Evolutionary conservation across 2,329 filamentous ascomycete species (phyloP).

Genomic region (Diplodia sapinea): DNA sequence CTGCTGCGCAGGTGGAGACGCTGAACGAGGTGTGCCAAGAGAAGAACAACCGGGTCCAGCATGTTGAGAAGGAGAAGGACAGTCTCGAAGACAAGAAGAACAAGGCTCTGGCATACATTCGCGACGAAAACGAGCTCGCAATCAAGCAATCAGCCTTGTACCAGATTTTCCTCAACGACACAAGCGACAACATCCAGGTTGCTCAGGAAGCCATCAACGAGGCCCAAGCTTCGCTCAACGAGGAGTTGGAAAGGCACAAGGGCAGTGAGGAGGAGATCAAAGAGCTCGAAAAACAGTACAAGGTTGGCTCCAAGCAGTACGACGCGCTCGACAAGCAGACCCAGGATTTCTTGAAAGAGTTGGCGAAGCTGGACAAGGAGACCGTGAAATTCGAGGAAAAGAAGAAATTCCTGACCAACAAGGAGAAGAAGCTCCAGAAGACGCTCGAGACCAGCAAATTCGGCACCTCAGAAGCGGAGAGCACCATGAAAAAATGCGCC

Average conservation of each 20-base stretch:
- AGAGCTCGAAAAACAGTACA: constrained; percentile 82
- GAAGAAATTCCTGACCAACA: constrained; percentile 87
- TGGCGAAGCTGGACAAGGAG: constrained; percentile 93
- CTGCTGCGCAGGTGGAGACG: constrained; percentile 84
- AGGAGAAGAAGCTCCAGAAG: constrained; percentile 95
- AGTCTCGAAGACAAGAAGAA: constrained; percentile 95
- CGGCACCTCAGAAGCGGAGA: constrained; percentile 74
- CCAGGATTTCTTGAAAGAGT: constrained; percentile 80
- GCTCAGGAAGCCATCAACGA: constrained; percentile 90
- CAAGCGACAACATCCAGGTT: constrained; percentile 84
- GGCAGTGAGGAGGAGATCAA: constrained; percentile 91
- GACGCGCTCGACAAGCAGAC: constrained; percentile 82
- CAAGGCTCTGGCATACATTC: constrained; percentile 85
- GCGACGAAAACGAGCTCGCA: constrained; percentile 89
- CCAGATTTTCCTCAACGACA: constrained; percentile 88
- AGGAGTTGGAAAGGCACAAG: constrained; percentile 88
- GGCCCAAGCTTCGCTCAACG: constrained; percentile 83
- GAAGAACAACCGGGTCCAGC: constrained; percentile 93
- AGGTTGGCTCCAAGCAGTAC: constrained; percentile 80
- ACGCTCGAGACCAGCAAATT: constrained; percentile 77
- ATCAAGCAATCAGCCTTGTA: constrained; percentile 91
- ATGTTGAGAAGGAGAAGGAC: constrained; percentile 97
- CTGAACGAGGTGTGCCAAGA: constrained; percentile 95
- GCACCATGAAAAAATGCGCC: constrained; percentile 76
- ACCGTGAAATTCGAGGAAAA: constrained; percentile 98